These are phyloP conservation scores for Tetrapisispora taiwanensis DNA, from an alignment of 805 yeast genomes.

Conservation along the genomic window DNA sequence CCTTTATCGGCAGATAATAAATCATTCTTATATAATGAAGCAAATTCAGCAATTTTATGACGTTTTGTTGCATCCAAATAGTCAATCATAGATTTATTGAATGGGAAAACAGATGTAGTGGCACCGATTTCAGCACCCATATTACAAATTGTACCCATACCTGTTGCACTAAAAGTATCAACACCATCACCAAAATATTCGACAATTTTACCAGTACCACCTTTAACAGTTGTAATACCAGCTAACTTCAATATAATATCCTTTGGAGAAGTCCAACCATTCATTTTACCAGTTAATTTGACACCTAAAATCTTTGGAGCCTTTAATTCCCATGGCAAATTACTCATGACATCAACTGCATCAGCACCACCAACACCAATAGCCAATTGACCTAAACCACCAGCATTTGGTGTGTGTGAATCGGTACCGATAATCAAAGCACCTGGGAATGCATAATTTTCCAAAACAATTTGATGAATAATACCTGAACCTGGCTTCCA, in stretches of 20 bases:
- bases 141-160: slow-evolving; percentile 98
- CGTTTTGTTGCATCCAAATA: slow-evolving; percentile 84
- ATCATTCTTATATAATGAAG: slow-evolving; percentile 55
- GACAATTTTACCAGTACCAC: slow-evolving; percentile 95
- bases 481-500: slow-evolving; percentile 99
- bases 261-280: slow-evolving; percentile 96
- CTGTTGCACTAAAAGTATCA: slow-evolving; percentile 84
- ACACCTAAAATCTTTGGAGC: slow-evolving; percentile 95
- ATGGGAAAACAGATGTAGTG: slow-evolving; percentile 95
- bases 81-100: slow-evolving; percentile 78
- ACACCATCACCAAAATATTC: slow-evolving; percentile 97
- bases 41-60: slow-evolving; percentile 74
- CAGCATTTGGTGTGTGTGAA: slow-evolving; percentile 96
- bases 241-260: slow-evolving; percentile 90
- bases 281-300: slow-evolving; percentile 81
- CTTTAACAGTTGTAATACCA: slow-evolving; percentile 90
- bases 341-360: slow-evolving; percentile 94
- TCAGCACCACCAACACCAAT: slow-evolving; percentile 99
- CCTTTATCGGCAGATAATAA: slow-evolving; percentile 82
- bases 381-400: slow-evolving; percentile 96
- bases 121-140: slow-evolving; percentile 99
- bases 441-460: slow-evolving; percentile 97
- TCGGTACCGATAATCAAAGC: slow-evolving; percentile 93
- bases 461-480: slow-evolving; percentile 92
- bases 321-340: slow-evolving; percentile 93